Base-by-base conservation (phyloP, 768 basidiomycete species). In the Neoboletus subvelutipes region DNA sequence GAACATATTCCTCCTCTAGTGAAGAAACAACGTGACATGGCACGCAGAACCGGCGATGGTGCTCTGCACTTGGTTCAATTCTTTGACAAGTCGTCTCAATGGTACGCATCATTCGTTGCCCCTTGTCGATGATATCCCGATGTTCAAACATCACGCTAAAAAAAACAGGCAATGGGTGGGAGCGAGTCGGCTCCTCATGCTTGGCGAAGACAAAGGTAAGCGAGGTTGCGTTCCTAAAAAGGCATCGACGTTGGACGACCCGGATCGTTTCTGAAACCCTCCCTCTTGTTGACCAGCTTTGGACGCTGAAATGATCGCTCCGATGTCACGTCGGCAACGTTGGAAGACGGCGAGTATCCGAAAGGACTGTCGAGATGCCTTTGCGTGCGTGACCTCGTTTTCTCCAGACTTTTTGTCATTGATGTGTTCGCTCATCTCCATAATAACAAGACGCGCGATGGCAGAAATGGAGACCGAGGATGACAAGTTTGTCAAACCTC, bases 141-240 rank as follows among this genome's bases (percentile, higher is more conserved):
- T 2, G n/a, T 24, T 57, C 12, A 60, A 45, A n/a, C 40, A 48
- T 28, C 40, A 46, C 31, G 13, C 37, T 42, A 17, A 91, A 50
- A n/a, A 28, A 39, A 31, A 33, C 15, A 48, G 90, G 90, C 80
- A 83, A 73, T 87, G 80, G 77, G 75, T 92, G 4, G 67, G 76
- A 4, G 57, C 76, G 15, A 80, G 79, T 29, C 79, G 80, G 54
- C 71, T 96, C n/a, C 75, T 80, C 45, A 63, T 84, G 54, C 75
- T 96, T 3, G 88, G 87, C 5, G 91, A 91, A 62, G 78, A 85
- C 65, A 69, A 80, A 61, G 79, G 92, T 93, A 64, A 70, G 83
- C 55, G 13, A n/a, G 33, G 4, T 6, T n/a, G 20, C 50, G 12
- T 13, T 20, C 24, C 26, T 18, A n/a, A n/a, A 46, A 36, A 22